Evolutionary conservation across 2,329 filamentous ascomycete genomes (phyloP).

Genomic region (Mollisia scopiformis): DNA sequence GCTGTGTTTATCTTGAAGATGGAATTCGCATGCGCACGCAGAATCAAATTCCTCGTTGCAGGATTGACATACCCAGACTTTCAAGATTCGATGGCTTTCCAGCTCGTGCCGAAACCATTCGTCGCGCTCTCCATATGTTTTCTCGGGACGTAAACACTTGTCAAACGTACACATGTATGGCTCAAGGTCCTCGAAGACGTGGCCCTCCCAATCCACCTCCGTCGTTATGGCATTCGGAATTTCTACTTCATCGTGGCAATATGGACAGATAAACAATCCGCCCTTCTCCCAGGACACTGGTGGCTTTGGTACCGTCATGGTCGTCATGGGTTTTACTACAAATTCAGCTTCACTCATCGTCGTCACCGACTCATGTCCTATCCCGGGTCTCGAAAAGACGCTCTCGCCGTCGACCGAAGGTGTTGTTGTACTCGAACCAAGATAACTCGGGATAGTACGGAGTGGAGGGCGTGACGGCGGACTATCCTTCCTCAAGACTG

Average conservation of each 20-base stretch:
- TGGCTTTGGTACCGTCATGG: conserved; percentile 12
- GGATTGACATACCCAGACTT: conserved; percentile 24
- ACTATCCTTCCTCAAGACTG: neutral
- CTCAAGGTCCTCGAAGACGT: conserved; percentile 25
- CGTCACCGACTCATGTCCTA: neutral
- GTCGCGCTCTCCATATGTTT: conserved; percentile 19
- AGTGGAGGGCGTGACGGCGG: neutral
- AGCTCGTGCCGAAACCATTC: conserved; percentile 31
- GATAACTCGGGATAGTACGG: neutral
- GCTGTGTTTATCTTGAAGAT: conserved; percentile 6
- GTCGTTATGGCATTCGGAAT: conserved; percentile 7
- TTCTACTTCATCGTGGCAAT: conserved; percentile 26
- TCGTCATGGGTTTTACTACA: neutral
- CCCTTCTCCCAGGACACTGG: conserved; percentile 11
- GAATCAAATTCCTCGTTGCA: conserved; percentile 19
- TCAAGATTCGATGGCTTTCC: conserved; percentile 23
- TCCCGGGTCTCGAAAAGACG: neutral
- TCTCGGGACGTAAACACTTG: conserved; percentile 19
- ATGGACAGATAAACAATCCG: conserved; percentile 21
- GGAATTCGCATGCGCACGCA: conserved; percentile 4
- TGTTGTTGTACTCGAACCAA: neutral
- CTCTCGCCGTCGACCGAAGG: neutral
- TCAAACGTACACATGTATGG: conserved; percentile 31
- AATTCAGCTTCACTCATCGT: neutral
- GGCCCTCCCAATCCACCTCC: conserved; percentile 23